These are phyloP conservation scores for Neolentinus lepideus DNA, from an alignment of 1,284 basidiomycete species.

Conservation along the genomic window DNA sequence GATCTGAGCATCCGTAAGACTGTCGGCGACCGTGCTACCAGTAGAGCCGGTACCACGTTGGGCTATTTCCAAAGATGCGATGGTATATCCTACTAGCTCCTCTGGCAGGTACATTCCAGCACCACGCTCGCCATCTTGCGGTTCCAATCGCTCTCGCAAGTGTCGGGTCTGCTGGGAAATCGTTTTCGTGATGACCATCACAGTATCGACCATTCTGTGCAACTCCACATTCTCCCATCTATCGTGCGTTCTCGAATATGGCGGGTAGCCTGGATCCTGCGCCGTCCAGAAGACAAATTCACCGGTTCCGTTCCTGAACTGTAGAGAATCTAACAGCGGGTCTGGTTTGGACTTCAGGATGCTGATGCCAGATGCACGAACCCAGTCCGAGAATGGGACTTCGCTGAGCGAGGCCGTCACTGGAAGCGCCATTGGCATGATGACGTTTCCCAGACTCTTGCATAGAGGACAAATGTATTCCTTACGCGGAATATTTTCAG, in stretches of 20 bases:
- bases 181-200: constrained; percentile 63
- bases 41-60: constrained; percentile 57
- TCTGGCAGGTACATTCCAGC: constrained; percentile 83
- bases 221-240: constrained; percentile 46
- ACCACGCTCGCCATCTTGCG: constrained; percentile 64
- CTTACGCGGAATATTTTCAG: constrained; percentile 86
- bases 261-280: constrained; percentile 63
- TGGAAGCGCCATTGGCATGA: constrained; percentile 72
- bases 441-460: constrained; percentile 93
- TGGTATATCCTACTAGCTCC: constrained; percentile 85
- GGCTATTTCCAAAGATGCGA: constrained; percentile 77
- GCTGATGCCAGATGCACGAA: constrained; percentile 71
- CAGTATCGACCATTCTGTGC: constrained; percentile 72
- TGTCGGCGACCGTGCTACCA: constrained; percentile 58
- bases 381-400: constrained; percentile 73
- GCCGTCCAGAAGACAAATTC: constrained; percentile 83
- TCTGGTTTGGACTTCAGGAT: constrained; percentile 77
- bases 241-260: constrained; percentile 43
- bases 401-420: constrained; percentile 40
- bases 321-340: constrained; percentile 56
- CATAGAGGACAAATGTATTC: constrained; percentile 99
- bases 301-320: constrained; percentile 71
- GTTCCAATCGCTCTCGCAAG: constrained; percentile 67
- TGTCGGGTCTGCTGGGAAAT: constrained; percentile 71
- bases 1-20: constrained; percentile 70